Evolutionary conservation across 2,329 filamentous ascomycete genomes (phyloP), one percentile per base, ranked within the genome.

Genomic region (Botrytis porri): DNA sequence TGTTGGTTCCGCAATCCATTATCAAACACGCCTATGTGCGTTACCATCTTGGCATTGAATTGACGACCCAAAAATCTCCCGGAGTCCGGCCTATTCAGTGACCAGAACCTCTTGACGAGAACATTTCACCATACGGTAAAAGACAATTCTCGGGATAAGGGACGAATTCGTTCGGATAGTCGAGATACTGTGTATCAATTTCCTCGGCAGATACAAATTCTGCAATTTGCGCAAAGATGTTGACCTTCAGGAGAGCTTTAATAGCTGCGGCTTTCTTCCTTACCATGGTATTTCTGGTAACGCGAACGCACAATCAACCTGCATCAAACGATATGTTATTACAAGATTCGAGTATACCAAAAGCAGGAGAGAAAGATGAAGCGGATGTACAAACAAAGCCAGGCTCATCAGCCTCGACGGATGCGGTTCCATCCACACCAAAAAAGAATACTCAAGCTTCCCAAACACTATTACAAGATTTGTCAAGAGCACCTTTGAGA

Each of bases 241-340:
- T 95, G 81, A 92, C 92, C 79, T 93, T 93, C 80, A 89, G 90
- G 80, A 91, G 92, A 83, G 92, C 92, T 80, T 82, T 97, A 75
- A 84, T 93, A 77, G 87, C 91, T 72, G 92, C 93, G 65, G 87
- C 88, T 78, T 87, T 90, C 80, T 83, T 95, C 76, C 82, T 95
- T 78, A 87, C 89, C 41, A 84, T 93, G 79, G 85, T 95, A 83
- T 90, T 90, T 83, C 83, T 95, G 75, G 86, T 94, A 76, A 89
- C 89, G 74, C 87, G 88, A 74, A 86, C 89, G 62, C 89, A 91
- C 80, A 77, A 77, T 78, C 60, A 71, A 45, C 63, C 74, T 3
- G 63, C 74, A 45, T 61, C 73, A 25, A 73, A 74, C 29, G 70
- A 71, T 51, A 41, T 71, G 66, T 43, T 57, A 57, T 71, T 57